These are phyloP conservation scores for Tuctoria greenei DNA, from an alignment of 176 grass and related monocot genomes.

Conservation along the genomic window DNA sequence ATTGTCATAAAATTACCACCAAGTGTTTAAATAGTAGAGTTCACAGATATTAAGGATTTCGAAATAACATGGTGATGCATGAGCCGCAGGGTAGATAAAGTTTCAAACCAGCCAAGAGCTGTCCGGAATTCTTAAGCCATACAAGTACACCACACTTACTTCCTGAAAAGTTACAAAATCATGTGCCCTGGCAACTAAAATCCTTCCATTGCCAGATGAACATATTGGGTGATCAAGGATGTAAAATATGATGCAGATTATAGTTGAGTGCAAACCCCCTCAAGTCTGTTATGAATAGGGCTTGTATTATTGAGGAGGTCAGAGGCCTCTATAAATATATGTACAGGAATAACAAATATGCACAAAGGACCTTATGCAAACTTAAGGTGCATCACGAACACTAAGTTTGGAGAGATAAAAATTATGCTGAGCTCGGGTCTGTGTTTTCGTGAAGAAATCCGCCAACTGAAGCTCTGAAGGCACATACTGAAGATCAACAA, in stretches of 20 bases:
- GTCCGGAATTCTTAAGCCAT: not conserved
- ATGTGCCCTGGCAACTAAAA: not conserved
- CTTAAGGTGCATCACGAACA: too few relatives aligned
- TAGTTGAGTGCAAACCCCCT: too few relatives aligned
- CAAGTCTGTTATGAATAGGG: too few relatives aligned
- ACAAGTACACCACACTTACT: not conserved
- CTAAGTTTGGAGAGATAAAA: too few relatives aligned
- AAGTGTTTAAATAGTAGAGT: not conserved
- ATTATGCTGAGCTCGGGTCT: too few relatives aligned
- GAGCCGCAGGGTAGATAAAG: not conserved
- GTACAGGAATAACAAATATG: too few relatives aligned
- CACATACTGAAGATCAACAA: too few relatives aligned
- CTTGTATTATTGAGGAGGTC: too few relatives aligned
- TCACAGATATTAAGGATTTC: not conserved
- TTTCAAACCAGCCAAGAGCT: not conserved
- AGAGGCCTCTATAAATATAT: too few relatives aligned
- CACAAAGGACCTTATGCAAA: too few relatives aligned
- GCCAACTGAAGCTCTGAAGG: too few relatives aligned
- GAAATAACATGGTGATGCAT: not conserved
- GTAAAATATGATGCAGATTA: not conserved
- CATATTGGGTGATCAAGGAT: not conserved
- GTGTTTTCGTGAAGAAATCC: too few relatives aligned
- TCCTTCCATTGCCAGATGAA: not conserved
- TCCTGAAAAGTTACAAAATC: not conserved
- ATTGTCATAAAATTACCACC: not conserved